phyloP scores from a whole-genome alignment of 2,329 filamentous ascomycete genomes.

The Monilinia fructigena region DNA sequence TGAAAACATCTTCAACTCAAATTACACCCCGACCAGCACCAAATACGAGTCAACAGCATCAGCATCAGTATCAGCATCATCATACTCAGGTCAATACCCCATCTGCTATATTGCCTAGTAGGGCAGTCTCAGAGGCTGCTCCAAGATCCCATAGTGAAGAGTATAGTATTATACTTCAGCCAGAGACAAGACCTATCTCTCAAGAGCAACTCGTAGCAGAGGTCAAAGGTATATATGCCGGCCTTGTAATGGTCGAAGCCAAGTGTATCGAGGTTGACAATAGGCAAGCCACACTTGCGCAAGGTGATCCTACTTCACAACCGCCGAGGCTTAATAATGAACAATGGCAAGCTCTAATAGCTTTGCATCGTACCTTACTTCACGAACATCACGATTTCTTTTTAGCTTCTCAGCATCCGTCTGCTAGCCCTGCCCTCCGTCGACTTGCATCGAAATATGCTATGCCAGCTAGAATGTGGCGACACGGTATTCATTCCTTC shows the following conservation, averaged over 20 bases:
- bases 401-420: slow-evolving; percentile 81
- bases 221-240: slow-evolving; percentile 65
- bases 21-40: slow-evolving; percentile 6
- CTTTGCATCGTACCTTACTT: slow-evolving; percentile 74
- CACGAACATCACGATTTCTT: slow-evolving; percentile 88
- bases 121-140: not conserved
- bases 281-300: slow-evolving; percentile 53
- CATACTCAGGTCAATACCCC: not conserved
- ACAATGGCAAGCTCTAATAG: slow-evolving; percentile 83
- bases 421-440: slow-evolving; percentile 65
- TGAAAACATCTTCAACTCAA: slow-evolving; percentile 21
- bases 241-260: slow-evolving; percentile 79
- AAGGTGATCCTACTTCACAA: slow-evolving; percentile 45
- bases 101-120: slow-evolving; percentile 15
- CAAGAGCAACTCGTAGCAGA: slow-evolving; percentile 38
- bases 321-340: slow-evolving; percentile 55
- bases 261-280: slow-evolving; percentile 85
- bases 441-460: slow-evolving; percentile 75
- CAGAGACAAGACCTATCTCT: slow-evolving; percentile 47
- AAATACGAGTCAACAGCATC: slow-evolving; percentile 8
- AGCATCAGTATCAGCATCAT: slow-evolving; percentile 12
- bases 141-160: slow-evolving; percentile 55
- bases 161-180: slow-evolving; percentile 52
- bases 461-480: slow-evolving; percentile 94
- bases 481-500: slow-evolving; percentile 84